Evolutionary conservation across 1,139 yeast species (phyloP), one percentile per base, ranked within the genome.

Genomic region (Candida sp.): DNA sequence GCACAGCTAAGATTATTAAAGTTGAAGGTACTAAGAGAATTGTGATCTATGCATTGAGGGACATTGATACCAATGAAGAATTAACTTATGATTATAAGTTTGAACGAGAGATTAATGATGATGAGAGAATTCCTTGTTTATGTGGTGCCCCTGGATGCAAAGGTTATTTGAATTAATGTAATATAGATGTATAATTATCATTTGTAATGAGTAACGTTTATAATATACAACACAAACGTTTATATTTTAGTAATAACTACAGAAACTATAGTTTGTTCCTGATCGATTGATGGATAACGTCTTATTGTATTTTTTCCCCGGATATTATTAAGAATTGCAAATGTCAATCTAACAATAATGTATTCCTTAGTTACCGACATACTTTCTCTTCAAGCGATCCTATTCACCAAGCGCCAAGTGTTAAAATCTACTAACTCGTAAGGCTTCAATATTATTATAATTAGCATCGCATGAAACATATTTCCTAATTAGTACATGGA

Each of bases 141-240:
- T 93, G 99, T 73, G 99, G 99, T 2, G 93, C 97, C 0, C 82
- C 90, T 1, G 90, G 88, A 0, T 93, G 99, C 67, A 90, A 90
- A 60, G 98, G 98, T 0, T 93, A 82, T 62, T 76, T 93, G 53
- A 91, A 91, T 60, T 91, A 64, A 47, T 35, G 22, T 35, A 19
- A 15, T 12, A 35, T 35, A 36, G 19, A 22, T 41, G 43, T 41
- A 36, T 37, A 36, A 19, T 35, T 33, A 8, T 25, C 29, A 25
- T 25, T 25, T 25, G 29, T 25, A 25, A 25, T 11, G 11, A 11
- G 29, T 25, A 25, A 25, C 29, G 11, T 25, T 25, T 25, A 11
- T 25, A 11, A 25, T 25, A 25, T 15, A 15, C 19, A 15, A 15
- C 19, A 15, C 2, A 3, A 15, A 15, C 19, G 19, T 15, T 15